A percentile compares a stretch with the other conserved stretches of the same genome.
phyloP scores from a whole-genome alignment of 2,329 filamentous ascomycete genomes.

The Sporothrix phasma region DNA sequence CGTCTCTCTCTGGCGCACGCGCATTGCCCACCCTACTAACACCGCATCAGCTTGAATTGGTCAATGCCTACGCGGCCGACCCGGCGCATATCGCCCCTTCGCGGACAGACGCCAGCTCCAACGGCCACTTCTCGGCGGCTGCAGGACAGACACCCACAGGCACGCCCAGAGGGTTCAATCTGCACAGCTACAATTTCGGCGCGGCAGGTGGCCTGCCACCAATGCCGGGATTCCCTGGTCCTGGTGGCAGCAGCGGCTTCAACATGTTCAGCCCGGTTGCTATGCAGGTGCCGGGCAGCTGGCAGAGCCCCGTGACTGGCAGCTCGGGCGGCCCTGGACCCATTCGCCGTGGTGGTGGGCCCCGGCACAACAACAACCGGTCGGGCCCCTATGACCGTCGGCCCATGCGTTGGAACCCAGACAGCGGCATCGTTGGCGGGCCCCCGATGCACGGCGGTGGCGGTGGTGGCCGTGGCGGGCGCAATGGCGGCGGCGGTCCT shows the following conservation, averaged over 20 bases:
- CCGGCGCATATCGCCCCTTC: slow-evolving; percentile 91
- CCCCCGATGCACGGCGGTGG: slow-evolving; percentile 34
- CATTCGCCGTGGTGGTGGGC: slow-evolving; percentile 50
- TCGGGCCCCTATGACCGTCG: slow-evolving; percentile 67
- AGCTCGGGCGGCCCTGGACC: slow-evolving; percentile 47
- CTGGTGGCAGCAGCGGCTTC: slow-evolving; percentile 23
- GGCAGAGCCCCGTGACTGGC: slow-evolving; percentile 35
- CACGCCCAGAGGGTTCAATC: slow-evolving; percentile 84
- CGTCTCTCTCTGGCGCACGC: not conserved
- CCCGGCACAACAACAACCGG: slow-evolving; percentile 51
- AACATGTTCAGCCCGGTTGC: slow-evolving; percentile 43
- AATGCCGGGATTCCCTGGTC: slow-evolving; percentile 46
- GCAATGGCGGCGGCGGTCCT: slow-evolving; percentile 25
- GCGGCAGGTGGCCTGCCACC: slow-evolving; percentile 41
- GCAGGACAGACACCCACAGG: slow-evolving; percentile 68
- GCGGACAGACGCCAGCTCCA: slow-evolving; percentile 86
- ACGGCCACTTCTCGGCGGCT: slow-evolving; percentile 82
- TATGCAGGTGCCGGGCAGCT: slow-evolving; percentile 34
- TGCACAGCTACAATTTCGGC: slow-evolving; percentile 58
- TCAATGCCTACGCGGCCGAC: slow-evolving; percentile 91
- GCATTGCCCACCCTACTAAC: not conserved
- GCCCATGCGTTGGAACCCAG: slow-evolving; percentile 39
- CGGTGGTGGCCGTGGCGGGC: slow-evolving; percentile 35
- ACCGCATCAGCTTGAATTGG: slow-evolving; percentile 61
- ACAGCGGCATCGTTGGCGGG: slow-evolving; percentile 29